Evolutionary conservation across 306 rosid genomes (phyloP).

Genomic region (Glycyrrhiza uralensis): DNA sequence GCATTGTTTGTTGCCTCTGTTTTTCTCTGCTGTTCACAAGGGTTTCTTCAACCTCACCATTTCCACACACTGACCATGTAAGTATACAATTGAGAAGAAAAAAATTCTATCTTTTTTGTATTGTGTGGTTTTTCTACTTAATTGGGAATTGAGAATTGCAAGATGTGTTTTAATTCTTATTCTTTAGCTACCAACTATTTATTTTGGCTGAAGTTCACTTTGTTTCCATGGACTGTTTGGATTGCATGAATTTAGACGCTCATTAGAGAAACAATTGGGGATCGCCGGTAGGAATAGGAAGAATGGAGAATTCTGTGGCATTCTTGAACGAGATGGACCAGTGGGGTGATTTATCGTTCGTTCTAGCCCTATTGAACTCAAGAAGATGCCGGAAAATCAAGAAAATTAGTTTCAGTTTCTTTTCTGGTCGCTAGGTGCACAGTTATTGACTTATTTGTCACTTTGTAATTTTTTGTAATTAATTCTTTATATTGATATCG

Average conservation of each 20-base stretch:
- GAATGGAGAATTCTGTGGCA: too few relatives aligned
- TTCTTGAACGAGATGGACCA: too few relatives aligned
- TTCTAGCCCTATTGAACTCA: too few relatives aligned
- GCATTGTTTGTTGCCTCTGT: slow-evolving; percentile 27
- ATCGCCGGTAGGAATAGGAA: too few relatives aligned
- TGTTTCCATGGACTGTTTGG: neutral
- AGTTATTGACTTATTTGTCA: too few relatives aligned
- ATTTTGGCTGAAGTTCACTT: slow-evolving; percentile 10
- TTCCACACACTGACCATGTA: slow-evolving; percentile 25
- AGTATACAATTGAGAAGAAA: neutral
- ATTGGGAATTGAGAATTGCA: neutral
- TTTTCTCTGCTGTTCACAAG: slow-evolving; percentile 21
- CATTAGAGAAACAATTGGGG: too few relatives aligned
- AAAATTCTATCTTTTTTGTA: neutral
- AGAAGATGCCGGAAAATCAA: too few relatives aligned
- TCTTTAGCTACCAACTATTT: neutral
- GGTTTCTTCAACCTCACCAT: slow-evolving; percentile 35
- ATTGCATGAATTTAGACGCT: slow-evolving; percentile 11
- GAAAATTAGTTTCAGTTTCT: too few relatives aligned
- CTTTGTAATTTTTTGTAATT: too few relatives aligned
- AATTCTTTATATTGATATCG: too few relatives aligned
- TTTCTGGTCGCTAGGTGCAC: too few relatives aligned
- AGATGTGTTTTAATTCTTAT: neutral
- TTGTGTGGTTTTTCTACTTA: slow-evolving; percentile 7
- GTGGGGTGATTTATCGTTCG: too few relatives aligned